Conservation (phyloP, 148 eudicot genomes). For the Dianthus caryophyllus region DNA sequence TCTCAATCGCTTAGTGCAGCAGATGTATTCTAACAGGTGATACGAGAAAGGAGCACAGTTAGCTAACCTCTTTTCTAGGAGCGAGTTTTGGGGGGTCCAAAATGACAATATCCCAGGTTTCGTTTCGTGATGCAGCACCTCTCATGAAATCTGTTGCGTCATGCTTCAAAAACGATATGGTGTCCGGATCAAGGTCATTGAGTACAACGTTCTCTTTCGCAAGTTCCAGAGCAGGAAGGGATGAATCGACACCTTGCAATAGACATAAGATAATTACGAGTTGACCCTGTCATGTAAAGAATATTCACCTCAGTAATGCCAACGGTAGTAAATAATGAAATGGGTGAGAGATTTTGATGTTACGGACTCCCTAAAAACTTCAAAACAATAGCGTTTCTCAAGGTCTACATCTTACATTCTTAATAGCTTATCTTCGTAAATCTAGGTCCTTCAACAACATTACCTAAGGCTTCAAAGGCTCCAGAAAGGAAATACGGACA, state of each 20-base stretch:
- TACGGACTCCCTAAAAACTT: no score
- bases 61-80: constrained; percentile 71
- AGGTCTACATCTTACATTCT: no score
- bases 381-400: no score
- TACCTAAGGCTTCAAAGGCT: no score
- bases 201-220: constrained; percentile 65
- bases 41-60: not conserved
- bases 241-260: constrained; percentile 70
- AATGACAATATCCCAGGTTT: constrained; percentile 79
- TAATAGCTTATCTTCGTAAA: no score
- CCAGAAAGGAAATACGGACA: no score
- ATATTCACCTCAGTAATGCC: constrained; percentile 6
- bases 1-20: no score
- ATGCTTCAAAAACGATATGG: constrained; percentile 57
- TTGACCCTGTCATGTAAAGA: constrained; percentile 10
- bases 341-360: no score
- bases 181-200: constrained; percentile 54
- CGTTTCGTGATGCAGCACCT: constrained; percentile 66
- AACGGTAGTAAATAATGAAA: not conserved
- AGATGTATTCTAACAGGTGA: no score
- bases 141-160: constrained; percentile 85
- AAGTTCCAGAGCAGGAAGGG: constrained; percentile 77
- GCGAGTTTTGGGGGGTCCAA: constrained; percentile 92
- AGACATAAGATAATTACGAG: constrained; percentile 5
- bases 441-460: no score